Conservation (phyloP, 257 asterid species). For the Solanum dulcamara region DNA sequence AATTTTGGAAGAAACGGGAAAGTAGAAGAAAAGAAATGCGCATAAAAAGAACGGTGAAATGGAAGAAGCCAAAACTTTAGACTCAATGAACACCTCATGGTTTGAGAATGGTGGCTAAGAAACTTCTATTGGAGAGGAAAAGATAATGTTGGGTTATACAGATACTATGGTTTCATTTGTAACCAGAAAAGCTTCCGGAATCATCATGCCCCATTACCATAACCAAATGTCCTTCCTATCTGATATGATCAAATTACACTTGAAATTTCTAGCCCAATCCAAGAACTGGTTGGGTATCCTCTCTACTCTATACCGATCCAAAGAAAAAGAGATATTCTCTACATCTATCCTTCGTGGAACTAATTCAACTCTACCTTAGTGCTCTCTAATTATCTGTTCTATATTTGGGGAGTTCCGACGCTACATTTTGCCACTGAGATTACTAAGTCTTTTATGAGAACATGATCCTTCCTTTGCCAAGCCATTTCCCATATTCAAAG, state of each 20-base stretch:
- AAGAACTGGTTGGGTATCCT: neutral
- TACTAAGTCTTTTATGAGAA: neutral
- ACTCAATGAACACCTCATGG: neutral
- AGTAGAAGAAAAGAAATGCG: neutral
- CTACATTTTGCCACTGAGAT: neutral
- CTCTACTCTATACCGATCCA: neutral
- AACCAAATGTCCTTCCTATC: neutral
- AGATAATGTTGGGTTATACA: neutral
- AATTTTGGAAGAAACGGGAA: neutral
- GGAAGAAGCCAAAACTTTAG: neutral
- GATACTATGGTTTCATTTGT: neutral
- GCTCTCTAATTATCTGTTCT: neutral
- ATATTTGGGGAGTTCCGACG: neutral
- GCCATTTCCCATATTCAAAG: neutral
- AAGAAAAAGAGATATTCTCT: neutral
- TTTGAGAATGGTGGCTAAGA: neutral
- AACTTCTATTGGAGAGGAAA: neutral
- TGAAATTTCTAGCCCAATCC: neutral
- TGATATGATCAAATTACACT: neutral
- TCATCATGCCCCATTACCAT: neutral
- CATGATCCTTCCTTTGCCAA: neutral
- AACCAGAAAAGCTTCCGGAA: neutral
- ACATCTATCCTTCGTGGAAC: neutral
- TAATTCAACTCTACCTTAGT: neutral
- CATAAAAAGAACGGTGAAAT: neutral